phyloP scores from a whole-genome alignment of 148 eudicot species.

The Vaccinium corymbosum region DNA sequence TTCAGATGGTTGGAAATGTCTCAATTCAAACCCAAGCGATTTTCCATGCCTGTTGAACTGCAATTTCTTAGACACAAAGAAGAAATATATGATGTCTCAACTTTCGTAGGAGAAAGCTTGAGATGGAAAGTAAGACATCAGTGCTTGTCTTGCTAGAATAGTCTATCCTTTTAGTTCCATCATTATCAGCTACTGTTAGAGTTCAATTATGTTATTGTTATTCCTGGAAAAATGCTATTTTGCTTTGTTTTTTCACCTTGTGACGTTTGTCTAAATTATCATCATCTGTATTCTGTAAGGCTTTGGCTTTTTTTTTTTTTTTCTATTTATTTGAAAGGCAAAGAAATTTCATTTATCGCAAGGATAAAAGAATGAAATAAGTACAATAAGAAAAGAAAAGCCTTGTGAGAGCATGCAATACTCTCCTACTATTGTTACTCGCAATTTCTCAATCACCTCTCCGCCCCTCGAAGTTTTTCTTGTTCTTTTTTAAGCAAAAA shows the following conservation, averaged over 20 bases:
- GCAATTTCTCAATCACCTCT: too few species aligned
- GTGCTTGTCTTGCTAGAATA: neutral
- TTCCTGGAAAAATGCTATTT: neutral
- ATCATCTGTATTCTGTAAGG: constrained; percentile 10
- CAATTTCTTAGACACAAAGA: neutral
- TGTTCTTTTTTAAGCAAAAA: too few species aligned
- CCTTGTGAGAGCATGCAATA: too few species aligned
- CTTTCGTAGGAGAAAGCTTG: neutral
- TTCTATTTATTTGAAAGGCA: too few species aligned
- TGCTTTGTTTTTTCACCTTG: neutral
- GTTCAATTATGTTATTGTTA: constrained; percentile 3
- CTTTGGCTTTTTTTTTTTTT: neutral
- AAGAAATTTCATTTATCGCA: too few species aligned
- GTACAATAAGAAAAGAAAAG: too few species aligned
- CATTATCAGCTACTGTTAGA: neutral
- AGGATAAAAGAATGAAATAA: too few species aligned
- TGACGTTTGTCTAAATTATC: neutral
- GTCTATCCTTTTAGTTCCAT: neutral
- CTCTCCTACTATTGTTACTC: too few species aligned
- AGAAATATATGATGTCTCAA: neutral
- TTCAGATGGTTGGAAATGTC: neutral
- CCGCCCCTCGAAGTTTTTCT: too few species aligned
- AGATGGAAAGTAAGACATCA: neutral
- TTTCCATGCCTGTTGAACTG: neutral
- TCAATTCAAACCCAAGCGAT: neutral